Evolutionary conservation across 805 yeast genomes (phyloP), one percentile per base, ranked within the genome.

Genomic region (Ogataea chonburiensis): DNA sequence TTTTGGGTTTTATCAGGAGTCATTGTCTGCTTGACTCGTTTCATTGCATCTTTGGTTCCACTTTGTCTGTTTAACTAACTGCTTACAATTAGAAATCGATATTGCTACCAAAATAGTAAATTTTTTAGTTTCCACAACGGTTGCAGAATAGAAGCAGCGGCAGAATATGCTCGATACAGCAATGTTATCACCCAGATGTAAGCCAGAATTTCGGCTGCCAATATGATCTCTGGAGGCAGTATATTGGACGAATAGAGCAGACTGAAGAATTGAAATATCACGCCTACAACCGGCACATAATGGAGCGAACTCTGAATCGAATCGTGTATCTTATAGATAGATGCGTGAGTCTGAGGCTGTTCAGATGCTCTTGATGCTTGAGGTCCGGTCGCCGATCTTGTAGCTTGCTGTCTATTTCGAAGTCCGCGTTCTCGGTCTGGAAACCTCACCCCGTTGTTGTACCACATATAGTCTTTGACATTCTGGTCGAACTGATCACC

Each of bases 381-480:
- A n/a, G 17, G 24, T 11, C 12, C 18, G 17, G 13, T n/a, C 3
- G 38, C 28, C 10, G 28, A 24, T 10, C 5, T n/a, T 11, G 19
- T n/a, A 15, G 18, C 15, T 23, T 24, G 24, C 17, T 18, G 31
- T 11, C 46, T 23, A 22, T 40, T 42, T 18, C 23, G 25, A 3
- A 44, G 30, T 17, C 52, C 52, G 13, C 40, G 29, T 14, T 40
- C 42, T 18, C 40, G 21, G 27, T 46, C 17, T 7, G 52, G 51
- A 18, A 36, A 40, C 8, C 30, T 31, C 5, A 41, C 49, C 10
- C 55, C 55, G 29, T 48, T 48, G 16, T 44, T 36, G 33, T 46
- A 50, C 37, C 36, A 44, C 37, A 44, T 47, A 24, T 48, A 50
- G 5, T 48, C 53, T 11, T 33, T 24, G 15, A 50, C 23, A 7